Conservation (phyloP, 768 basidiomycete genomes). For the Leccinum barrowsii region DNA sequence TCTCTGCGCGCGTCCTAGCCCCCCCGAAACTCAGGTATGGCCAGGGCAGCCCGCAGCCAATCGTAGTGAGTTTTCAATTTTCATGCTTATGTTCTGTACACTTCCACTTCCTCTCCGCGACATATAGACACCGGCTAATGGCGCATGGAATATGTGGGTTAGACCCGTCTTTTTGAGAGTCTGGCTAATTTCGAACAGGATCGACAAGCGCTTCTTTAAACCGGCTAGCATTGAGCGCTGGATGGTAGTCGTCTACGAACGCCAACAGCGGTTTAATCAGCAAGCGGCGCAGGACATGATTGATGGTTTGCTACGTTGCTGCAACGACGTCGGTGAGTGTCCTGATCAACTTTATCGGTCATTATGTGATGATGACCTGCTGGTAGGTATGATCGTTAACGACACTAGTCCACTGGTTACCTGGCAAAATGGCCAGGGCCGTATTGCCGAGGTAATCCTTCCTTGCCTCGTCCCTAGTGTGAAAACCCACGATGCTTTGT, state of each 20-base stretch:
- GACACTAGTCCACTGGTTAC: slow-evolving; percentile 42
- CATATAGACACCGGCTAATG: slow-evolving; percentile 55
- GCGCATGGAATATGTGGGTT: slow-evolving; percentile 75
- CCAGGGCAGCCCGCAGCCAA: slow-evolving; percentile 47
- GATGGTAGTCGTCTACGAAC: slow-evolving; percentile 67
- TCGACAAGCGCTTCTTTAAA: slow-evolving; percentile 66
- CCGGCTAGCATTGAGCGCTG: slow-evolving; percentile 53
- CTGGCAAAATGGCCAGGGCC: slow-evolving; percentile 58
- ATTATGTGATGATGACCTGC: not conserved
- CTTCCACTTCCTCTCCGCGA: slow-evolving; percentile 9
- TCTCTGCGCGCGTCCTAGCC: slow-evolving; percentile 59
- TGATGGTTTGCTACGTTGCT: slow-evolving; percentile 45
- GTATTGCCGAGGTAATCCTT: slow-evolving; percentile 42
- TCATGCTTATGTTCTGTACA: not conserved
- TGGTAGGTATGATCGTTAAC: slow-evolving; percentile 55
- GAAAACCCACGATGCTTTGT: not conserved
- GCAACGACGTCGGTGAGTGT: slow-evolving; percentile 56
- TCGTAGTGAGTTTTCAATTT: slow-evolving; percentile 43
- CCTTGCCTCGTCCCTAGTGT: not conserved
- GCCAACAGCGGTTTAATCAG: slow-evolving; percentile 50
- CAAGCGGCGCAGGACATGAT: slow-evolving; percentile 53
- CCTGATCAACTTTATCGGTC: not conserved
- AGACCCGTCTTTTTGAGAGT: not conserved
- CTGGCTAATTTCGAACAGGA: slow-evolving; percentile 38
- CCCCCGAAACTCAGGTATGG: slow-evolving; percentile 71